Evolutionary conservation across 1,284 basidiomycete genomes (phyloP), one percentile per base, ranked within the genome.

Genomic region (Mycosarcoma mackinlayi): DNA sequence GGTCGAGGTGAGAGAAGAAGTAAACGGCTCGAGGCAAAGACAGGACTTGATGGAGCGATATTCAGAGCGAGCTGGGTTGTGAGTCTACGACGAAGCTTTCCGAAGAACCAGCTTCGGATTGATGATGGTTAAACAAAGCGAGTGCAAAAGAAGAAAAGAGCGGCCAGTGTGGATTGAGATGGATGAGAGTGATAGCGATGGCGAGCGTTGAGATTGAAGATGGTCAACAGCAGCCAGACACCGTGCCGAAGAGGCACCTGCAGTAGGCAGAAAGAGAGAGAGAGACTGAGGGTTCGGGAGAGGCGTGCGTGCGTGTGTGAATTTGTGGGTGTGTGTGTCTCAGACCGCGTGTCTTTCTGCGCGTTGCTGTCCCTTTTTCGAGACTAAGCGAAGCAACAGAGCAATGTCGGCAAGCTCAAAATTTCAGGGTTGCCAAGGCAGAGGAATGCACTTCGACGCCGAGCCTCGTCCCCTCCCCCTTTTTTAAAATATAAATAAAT

Each of bases 71-170:
- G 18, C 14, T 19, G 14, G 13, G 21, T 21, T 16, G 25, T 18
- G 31, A 11, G 13, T 13, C 16, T 11, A 7, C 8, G 35, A 30
- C 6, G 31, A 13, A 31, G n/a, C 6, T 13, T 13, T 30, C 54
- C 50, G 37, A 49, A 49, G 54, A 64, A 33, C 61, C 61, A 53
- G 54, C 61, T 64, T 31, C 55, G 50, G 49, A 30, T 21, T 10
- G 42, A 28, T 33, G 30, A 35, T 24, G 49, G 37, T 30, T 30
- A 13, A 24, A 41, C 24, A 31, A 30, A 33, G 31, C 18, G 40
- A 13, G 18, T 28, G 42, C 21, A 21, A 41, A 40, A 42, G 25
- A 42, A n/a, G 19, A 39, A 33, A 30, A 27, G 23, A 28, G n/a
- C n/a, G n/a, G n/a, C n/a, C n/a, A n/a, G n/a, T n/a, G n/a, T n/a